Evolutionary conservation across 257 asterid genomes (phyloP), one percentile per base, ranked within the genome.

Genomic region (Striga asiatica): DNA sequence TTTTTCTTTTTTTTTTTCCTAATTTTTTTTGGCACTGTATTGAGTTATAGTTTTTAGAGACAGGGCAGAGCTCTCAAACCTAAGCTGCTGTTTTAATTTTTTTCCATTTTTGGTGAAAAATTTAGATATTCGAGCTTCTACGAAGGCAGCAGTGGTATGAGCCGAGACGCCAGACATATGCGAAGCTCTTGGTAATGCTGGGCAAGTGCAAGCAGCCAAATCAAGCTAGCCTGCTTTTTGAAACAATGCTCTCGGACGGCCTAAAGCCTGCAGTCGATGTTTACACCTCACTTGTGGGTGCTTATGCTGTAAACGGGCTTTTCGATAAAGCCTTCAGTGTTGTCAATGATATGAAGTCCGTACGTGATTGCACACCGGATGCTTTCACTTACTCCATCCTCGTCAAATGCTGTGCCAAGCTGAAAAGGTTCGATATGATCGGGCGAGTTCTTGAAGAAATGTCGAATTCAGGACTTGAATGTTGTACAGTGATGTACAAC

Each of bases 111-210:
- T 58, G 12, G 60, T 60, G n/a, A n/a, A n/a, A n/a, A n/a, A n/a
- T n/a, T n/a, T n/a, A 91, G 96, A 87, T 91, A 72, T 87, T 91
- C 19, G 69, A 69, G 48, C 96, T 91, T 69, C 85, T 91, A 16
- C 92, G 94, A 27, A 76, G 74, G 78, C 96, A 91, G 50, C 85
- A 62, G 2, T 87, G 96, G 98, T 91, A 91, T 45, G 77, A 75
- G 70, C 84, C 96, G 19, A 74, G 82, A 74, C 38, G 76, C 46
- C 87, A 73, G 67, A 80, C 95, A 12, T 91, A 87, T 68, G 59
- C 89, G 6, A 87, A 80, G 78, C 68, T 91, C 34, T 62, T 87
- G 60, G 85, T 82, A 46, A 84, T 87, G 98, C 89, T 91, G n/a
- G 93, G 96, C 38, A 91, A 82, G 69, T 80, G 94, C 81, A 78